Evolutionary conservation across 768 basidiomycete species (phyloP), one percentile per base, ranked within the genome.

Genomic region (Asterophora parasitica): DNA sequence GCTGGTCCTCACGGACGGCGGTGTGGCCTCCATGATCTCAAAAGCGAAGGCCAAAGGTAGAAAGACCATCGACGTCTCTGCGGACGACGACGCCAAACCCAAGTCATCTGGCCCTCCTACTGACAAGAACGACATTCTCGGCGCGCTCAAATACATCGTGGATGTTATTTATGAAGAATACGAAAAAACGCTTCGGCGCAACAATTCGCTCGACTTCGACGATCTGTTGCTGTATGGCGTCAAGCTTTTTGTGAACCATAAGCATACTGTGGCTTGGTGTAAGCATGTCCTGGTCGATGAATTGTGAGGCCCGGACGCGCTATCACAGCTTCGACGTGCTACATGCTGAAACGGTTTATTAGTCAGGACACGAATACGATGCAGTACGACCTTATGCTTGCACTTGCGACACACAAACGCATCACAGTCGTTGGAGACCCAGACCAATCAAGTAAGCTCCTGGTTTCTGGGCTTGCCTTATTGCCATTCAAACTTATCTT

Each of bases 371-470:
- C 89, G 1, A 92, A 92, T 55, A 75, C 69, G 3, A 81, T 81
- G 15, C 91, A 93, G 61, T 93, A 92, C 62, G 75, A 84, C 48
- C 76, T 93, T 17, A 85, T 92, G 83, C 74, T 70, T 50, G 67
- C 74, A 3, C 78, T 94, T 43, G 86, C 82, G 0, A 57, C 69
- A 4, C 65, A 59, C 6, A 65, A 71, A 23, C 79, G 82, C 51
- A 71, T 92, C 20, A 90, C 85, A 4, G 77, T 93, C 33, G 90
- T 94, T 2, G 92, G 92, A 0, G 92, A 94, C 66, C 92, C 92
- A 0, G 92, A 94, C 62, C 92, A 94, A 61, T 90, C 88, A 0
- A 92, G 85, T 83, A 23, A 23, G 23, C 23, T 6, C 23, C 23
- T 23, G 23, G 6, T 23, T 23, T 27, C 10, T 12, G 11, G 27